phyloP scores from a whole-genome alignment of 345 rosid genomes.

The Punica granatum region DNA sequence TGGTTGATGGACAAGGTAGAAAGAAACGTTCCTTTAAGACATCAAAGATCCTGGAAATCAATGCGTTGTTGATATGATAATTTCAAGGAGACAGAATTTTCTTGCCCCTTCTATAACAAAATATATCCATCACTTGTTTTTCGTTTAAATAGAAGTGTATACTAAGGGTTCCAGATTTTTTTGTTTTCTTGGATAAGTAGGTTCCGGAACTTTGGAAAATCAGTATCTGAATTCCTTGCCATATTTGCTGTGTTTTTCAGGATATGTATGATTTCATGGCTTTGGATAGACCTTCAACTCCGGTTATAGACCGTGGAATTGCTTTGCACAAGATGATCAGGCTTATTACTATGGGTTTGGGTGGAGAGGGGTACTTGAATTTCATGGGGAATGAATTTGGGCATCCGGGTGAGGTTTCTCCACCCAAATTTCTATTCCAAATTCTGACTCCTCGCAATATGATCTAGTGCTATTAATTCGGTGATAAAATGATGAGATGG shows the following conservation, averaged over 20 bases:
- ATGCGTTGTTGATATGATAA: not conserved
- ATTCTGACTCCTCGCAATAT: constrained; percentile 3
- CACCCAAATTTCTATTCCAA: not conserved
- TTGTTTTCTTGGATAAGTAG: no score
- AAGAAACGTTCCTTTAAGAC: constrained; percentile 5
- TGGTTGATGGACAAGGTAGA: constrained; percentile 98
- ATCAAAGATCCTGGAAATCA: not conserved
- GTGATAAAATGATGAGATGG: not conserved
- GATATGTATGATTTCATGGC: constrained; percentile 99
- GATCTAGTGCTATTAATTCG: not conserved
- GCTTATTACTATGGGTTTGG: constrained; percentile 89
- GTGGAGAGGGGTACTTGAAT: constrained; percentile 97
- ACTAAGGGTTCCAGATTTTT: not conserved
- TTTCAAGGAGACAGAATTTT: not conserved
- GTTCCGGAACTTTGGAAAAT: not conserved
- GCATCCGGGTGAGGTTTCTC: constrained; percentile 65
- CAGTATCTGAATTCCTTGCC: not conserved
- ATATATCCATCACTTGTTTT: not conserved
- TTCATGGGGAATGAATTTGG: constrained; percentile 99
- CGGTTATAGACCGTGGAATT: constrained; percentile 84
- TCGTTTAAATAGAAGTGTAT: not conserved
- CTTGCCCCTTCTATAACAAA: not conserved
- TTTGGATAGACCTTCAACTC: constrained; percentile 67
- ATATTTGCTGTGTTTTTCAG: constrained; percentile 24
- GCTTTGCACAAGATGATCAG: constrained; percentile 97